A percentile compares a stretch with the other conserved stretches of the same genome.
Conservation (phyloP, 306 rosid species). For the Castanea crenata region DNA sequence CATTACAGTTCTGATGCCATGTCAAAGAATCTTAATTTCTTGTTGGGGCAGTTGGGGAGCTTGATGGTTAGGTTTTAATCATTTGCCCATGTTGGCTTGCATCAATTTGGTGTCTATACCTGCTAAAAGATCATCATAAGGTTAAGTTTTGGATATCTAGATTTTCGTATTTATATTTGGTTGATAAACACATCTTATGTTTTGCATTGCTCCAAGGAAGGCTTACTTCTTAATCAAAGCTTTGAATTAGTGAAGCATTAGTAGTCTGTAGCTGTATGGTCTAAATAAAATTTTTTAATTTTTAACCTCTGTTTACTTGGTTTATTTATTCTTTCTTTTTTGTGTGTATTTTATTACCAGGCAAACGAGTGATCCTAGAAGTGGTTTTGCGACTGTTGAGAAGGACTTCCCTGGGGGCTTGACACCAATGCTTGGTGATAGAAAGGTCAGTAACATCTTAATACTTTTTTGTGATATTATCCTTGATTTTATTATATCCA, state of each 20-base stretch:
- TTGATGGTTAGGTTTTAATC: background rate
- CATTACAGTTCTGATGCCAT: background rate
- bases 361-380: conserved; percentile 92
- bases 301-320: background rate
- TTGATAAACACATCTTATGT: background rate
- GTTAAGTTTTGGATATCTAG: background rate
- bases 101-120: background rate
- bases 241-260: conserved; percentile 1
- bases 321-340: background rate
- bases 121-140: background rate
- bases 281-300: background rate
- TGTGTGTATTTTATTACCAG: conserved; percentile 39
- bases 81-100: background rate
- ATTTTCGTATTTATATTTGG: background rate
- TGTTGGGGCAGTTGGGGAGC: background rate
- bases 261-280: background rate
- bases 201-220: background rate
- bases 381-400: conserved; percentile 96
- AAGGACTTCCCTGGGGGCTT: conserved; percentile 90
- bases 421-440: conserved; percentile 97
- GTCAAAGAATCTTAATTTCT: background rate
- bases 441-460: conserved; percentile 52
- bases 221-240: background rate
- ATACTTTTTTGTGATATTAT: background rate
- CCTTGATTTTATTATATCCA: background rate